Conservation (phyloP, 2,329 filamentous ascomycete species). For the Aspergillus jensenii region DNA sequence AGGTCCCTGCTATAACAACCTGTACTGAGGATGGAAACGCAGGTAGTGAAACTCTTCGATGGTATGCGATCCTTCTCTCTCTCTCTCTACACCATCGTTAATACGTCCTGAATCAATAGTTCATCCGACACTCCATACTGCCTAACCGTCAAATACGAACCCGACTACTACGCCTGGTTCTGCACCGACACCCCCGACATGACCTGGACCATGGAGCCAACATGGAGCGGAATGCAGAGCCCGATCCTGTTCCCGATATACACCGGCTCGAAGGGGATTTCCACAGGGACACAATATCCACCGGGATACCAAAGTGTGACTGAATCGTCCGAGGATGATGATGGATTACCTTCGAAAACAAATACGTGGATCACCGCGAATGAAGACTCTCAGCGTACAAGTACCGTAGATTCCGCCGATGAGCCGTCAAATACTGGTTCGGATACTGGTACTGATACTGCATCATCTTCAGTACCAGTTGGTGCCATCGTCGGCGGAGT, state of each 20-base stretch:
- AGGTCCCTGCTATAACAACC: neutral
- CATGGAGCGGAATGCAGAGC: neutral
- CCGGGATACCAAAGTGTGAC: neutral
- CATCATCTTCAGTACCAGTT: neutral
- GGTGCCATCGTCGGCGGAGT: neutral
- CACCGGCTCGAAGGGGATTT: neutral
- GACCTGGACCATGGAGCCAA: neutral
- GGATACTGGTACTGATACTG: neutral
- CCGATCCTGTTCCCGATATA: neutral
- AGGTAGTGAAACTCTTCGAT: neutral
- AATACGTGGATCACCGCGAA: too few species aligned
- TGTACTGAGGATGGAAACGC: neutral
- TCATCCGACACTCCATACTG: neutral
- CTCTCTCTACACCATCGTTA: neutral
- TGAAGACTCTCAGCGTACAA: too few species aligned
- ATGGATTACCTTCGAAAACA: too few species aligned
- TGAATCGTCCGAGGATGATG: neutral
- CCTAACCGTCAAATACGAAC: neutral
- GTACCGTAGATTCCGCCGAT: too few species aligned
- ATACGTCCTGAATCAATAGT: neutral
- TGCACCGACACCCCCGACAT: neutral
- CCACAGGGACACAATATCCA: neutral
- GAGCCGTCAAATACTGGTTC: neutral
- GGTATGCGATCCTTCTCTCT: neutral
- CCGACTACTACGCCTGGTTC: neutral